Evolutionary conservation across 768 basidiomycete species (phyloP).

Genomic region (Termitomyces titanicus): DNA sequence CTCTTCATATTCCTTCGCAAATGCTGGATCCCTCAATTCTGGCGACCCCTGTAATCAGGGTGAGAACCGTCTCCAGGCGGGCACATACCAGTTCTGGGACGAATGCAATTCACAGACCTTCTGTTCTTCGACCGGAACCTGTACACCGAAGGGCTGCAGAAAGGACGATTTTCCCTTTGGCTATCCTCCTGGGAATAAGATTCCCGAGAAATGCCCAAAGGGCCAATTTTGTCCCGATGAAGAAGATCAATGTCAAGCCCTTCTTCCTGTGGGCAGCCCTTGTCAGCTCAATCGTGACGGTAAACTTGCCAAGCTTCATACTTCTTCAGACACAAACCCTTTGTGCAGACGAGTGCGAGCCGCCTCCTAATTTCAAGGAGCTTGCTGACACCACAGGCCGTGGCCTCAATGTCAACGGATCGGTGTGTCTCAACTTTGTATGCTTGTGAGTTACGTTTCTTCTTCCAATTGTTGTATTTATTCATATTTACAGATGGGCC

Average conservation of each 20-base stretch:
- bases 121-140: conserved; percentile 55
- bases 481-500: conserved; percentile 55
- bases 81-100: conserved; percentile 76
- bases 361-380: conserved; percentile 61
- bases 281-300: conserved; percentile 91
- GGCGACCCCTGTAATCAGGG: conserved; percentile 46
- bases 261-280: conserved; percentile 56
- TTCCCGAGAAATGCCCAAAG: conserved; percentile 59
- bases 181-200: conserved; percentile 35
- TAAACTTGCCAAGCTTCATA: conserved; percentile 25
- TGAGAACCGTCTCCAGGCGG: conserved; percentile 66
- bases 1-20: conserved; percentile 31
- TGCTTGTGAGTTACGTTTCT: conserved; percentile 69
- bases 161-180: conserved; percentile 78
- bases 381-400: conserved; percentile 61
- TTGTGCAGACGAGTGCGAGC: conserved; percentile 67
- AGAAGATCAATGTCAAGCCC: conserved; percentile 58
- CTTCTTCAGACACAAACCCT: background rate
- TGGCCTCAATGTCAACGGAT: conserved; percentile 76
- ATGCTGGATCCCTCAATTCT: conserved; percentile 44
- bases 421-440: conserved; percentile 75
- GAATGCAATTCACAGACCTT: conserved; percentile 73
- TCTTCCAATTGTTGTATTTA: background rate
- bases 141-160: conserved; percentile 66
- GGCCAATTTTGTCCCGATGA: conserved; percentile 86